phyloP scores from a whole-genome alignment of 1,139 yeast species.

The Suhomyces ambrosiae region DNA sequence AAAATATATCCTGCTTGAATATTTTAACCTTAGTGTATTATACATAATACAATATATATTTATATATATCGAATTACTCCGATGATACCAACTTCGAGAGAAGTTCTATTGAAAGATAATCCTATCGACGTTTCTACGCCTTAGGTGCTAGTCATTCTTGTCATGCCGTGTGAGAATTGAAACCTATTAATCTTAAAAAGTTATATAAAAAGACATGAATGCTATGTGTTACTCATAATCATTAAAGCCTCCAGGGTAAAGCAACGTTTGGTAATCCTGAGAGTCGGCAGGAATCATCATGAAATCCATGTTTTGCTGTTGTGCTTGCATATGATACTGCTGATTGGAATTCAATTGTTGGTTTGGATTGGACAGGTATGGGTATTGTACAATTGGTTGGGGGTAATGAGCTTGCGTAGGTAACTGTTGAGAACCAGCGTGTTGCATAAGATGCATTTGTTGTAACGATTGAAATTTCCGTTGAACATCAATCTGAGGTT shows the following conservation, averaged over 20 bases:
- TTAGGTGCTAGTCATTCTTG: too few species aligned
- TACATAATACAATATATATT: too few species aligned
- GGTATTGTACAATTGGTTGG: conserved; percentile 14
- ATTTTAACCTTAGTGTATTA: too few species aligned
- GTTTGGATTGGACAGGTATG: conserved; percentile 10
- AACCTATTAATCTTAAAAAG: conserved; percentile 3
- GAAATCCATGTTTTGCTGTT: conserved; percentile 21
- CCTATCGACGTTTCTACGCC: too few species aligned
- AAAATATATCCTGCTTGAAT: too few species aligned
- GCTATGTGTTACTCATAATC: conserved; percentile 9
- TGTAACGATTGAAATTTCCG: conserved; percentile 29
- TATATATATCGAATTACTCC: too few species aligned
- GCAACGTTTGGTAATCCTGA: conserved; percentile 18
- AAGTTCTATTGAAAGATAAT: too few species aligned
- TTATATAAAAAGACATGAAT: neutral
- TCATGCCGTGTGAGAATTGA: conserved; percentile 10
- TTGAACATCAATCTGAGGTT: conserved; percentile 27
- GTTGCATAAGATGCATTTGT: conserved; percentile 19
- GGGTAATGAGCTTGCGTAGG: conserved; percentile 8
- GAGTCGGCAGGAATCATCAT: conserved; percentile 19
- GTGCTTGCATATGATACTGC: conserved; percentile 5
- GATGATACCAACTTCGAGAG: too few species aligned
- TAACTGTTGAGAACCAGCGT: conserved; percentile 7
- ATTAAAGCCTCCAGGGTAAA: conserved; percentile 16
- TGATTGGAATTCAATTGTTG: conserved; percentile 5